Evolutionary conservation across 306 rosid species (phyloP).

Genomic region (Betula pendula): DNA sequence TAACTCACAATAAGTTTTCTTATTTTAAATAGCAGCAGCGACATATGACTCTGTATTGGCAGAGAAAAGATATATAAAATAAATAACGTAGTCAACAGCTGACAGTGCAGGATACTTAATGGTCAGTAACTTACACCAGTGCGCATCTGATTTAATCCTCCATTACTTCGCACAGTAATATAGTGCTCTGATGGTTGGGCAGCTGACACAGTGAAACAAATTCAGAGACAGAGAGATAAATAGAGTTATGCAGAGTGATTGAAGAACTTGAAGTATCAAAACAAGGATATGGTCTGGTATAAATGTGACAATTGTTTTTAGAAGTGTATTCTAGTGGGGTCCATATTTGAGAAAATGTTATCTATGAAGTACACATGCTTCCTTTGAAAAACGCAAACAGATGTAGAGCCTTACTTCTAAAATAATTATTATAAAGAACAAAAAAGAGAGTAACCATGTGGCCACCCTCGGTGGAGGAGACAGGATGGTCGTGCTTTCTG

Average conservation of each 20-base stretch:
- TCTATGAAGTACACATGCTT: no score
- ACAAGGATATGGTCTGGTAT: conserved; percentile 3
- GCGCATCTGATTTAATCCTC: conserved; percentile 96
- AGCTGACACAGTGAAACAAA: conserved; percentile 48
- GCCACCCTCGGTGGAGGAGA: no score
- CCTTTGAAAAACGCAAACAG: no score
- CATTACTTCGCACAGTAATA: conserved; percentile 81
- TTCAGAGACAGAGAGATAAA: conserved; percentile 8
- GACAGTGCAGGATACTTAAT: conserved; percentile 17
- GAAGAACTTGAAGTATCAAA: conserved; percentile 14
- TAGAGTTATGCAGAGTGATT: neutral
- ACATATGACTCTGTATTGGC: conserved; percentile 1
- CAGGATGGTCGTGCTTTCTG: no score
- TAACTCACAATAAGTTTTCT: neutral
- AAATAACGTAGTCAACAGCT: conserved; percentile 3
- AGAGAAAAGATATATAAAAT: conserved; percentile 1
- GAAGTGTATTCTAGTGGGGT: no score
- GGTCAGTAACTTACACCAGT: conserved; percentile 73
- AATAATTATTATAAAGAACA: no score
- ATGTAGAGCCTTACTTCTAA: no score
- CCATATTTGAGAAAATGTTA: no score
- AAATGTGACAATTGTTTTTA: no score
- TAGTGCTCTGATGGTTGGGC: conserved; percentile 57
- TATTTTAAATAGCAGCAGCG: conserved; percentile 10
- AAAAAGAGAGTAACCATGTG: no score